phyloP scores from a whole-genome alignment of 306 rosid species.

The Coriaria nepalensis region DNA sequence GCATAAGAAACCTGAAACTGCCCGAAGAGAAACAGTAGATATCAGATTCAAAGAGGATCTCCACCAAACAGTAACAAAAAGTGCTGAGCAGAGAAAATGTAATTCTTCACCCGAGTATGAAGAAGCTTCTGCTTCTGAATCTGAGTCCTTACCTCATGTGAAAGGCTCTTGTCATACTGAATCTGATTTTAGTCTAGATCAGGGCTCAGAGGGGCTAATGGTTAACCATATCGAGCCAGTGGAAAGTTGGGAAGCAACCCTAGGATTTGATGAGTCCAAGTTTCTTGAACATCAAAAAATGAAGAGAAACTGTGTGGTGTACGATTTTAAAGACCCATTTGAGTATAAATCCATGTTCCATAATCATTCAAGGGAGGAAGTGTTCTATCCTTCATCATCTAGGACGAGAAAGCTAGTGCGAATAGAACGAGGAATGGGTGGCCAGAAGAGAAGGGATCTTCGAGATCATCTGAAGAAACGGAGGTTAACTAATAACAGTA shows the following conservation, averaged over 20 bases:
- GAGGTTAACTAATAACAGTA: conserved; percentile 21
- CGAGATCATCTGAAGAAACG: conserved; percentile 55
- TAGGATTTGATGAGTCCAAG: conserved; percentile 68
- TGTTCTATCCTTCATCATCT: conserved; percentile 37
- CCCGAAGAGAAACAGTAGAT: conserved; percentile 17
- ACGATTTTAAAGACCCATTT: conserved; percentile 27
- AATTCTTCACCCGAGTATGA: conserved; percentile 1
- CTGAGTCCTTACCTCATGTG: conserved; percentile 17
- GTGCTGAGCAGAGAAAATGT: conserved; percentile 14
- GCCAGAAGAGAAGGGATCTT: conserved; percentile 33
- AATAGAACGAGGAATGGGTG: conserved; percentile 24
- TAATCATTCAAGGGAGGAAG: conserved; percentile 20
- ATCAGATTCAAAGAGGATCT: conserved; percentile 20
- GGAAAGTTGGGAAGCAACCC: conserved; percentile 58
- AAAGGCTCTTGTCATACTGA: conserved; percentile 18
- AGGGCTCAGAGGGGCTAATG: conserved; percentile 41
- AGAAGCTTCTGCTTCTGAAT: conserved; percentile 26
- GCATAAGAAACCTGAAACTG: conserved; percentile 13
- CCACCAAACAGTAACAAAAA: conserved; percentile 16
- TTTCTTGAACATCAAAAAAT: conserved; percentile 26
- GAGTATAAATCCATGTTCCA: conserved; percentile 23
- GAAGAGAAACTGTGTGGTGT: conserved; percentile 25
- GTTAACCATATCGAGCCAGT: conserved; percentile 36
- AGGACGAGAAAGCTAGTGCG: conserved; percentile 35
- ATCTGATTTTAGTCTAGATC: conserved; percentile 27